These are phyloP conservation scores for Fusarium sp. DNA, from an alignment of 2,329 filamentous ascomycete species.

Conservation along the genomic window DNA sequence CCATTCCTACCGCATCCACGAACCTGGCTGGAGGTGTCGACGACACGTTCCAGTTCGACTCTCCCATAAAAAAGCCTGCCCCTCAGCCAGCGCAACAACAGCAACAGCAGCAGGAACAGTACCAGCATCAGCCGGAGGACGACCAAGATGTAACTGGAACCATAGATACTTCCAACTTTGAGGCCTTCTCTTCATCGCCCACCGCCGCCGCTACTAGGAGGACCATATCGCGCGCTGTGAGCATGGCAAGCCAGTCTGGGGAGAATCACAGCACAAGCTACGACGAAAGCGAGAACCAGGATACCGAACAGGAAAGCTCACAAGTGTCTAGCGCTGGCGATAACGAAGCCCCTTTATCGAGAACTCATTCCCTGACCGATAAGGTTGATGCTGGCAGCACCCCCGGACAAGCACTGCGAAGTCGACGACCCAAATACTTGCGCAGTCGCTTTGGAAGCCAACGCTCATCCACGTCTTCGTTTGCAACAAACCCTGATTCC, in stretches of 20 bases:
- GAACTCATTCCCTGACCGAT: conserved; percentile 52
- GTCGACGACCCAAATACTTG: conserved; percentile 68
- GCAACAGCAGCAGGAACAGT: conserved; percentile 4
- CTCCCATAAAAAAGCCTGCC: conserved; percentile 52
- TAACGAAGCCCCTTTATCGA: conserved; percentile 49
- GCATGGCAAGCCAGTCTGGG: conserved; percentile 56
- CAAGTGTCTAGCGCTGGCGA: conserved; percentile 50
- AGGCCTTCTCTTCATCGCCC: conserved; percentile 69
- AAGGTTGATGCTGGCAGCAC: conserved; percentile 61
- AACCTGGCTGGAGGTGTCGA: conserved; percentile 57
- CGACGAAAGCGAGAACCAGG: conserved; percentile 45
- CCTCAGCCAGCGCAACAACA: conserved; percentile 41
- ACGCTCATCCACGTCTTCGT: conserved; percentile 72
- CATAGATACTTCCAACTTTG: conserved; percentile 65
- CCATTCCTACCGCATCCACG: conserved; percentile 63
- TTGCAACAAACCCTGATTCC: conserved; percentile 66
- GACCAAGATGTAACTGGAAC: conserved; percentile 49
- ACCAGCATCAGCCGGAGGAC: conserved; percentile 24
- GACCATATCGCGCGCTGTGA: conserved; percentile 66
- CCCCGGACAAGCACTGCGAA: conserved; percentile 61
- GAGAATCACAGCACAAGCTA: conserved; percentile 46
- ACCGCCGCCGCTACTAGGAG: conserved; percentile 68
- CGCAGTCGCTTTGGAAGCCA: conserved; percentile 70
- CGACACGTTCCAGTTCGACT: conserved; percentile 72
- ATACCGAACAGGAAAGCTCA: conserved; percentile 50